These are phyloP conservation scores for Ophiostoma perfectum DNA, from an alignment of 2,329 filamentous ascomycete species.

Conservation along the genomic window DNA sequence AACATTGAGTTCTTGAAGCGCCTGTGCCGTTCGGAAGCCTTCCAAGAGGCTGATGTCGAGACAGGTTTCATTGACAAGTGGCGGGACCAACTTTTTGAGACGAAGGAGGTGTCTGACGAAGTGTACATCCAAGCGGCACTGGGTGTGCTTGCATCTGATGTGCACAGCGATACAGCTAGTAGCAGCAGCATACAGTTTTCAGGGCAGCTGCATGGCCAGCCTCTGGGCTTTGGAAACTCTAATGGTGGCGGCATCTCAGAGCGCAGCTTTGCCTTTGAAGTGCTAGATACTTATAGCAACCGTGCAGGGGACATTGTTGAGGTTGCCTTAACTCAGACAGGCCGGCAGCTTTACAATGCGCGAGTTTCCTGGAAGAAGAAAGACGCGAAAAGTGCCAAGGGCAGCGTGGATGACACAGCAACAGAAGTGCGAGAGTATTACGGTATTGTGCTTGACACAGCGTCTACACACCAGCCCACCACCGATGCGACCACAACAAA, in stretches of 20 bases:
- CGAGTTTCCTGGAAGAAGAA: constrained; percentile 37
- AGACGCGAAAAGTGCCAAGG: neutral
- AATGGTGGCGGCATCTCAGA: constrained; percentile 2
- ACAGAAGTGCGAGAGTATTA: constrained; percentile 37
- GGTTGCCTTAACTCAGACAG: constrained; percentile 46
- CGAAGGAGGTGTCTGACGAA: constrained; percentile 58
- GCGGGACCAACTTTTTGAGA: constrained; percentile 68
- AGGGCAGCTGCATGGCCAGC: constrained; percentile 38
- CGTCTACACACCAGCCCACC: constrained; percentile 23
- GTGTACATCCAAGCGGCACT: constrained; percentile 83
- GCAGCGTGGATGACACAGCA: neutral
- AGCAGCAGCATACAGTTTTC: constrained; percentile 20
- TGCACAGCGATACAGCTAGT: constrained; percentile 18
- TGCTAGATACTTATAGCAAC: constrained; percentile 54
- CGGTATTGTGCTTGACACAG: constrained; percentile 42
- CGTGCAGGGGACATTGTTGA: constrained; percentile 47
- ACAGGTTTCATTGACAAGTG: constrained; percentile 96
- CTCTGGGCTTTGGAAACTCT: constrained; percentile 49
- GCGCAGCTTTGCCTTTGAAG: constrained; percentile 48
- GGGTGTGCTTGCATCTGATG: constrained; percentile 56
- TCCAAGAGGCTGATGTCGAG: constrained; percentile 82
- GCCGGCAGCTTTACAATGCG: constrained; percentile 44
- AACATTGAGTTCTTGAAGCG: constrained; percentile 96
- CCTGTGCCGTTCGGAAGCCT: constrained; percentile 73
- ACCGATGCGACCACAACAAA: constrained; percentile 30